These are phyloP conservation scores for Glomus cerebriforme DNA, from an alignment of 192 early-diverging fungal genomes.

Conservation along the genomic window DNA sequence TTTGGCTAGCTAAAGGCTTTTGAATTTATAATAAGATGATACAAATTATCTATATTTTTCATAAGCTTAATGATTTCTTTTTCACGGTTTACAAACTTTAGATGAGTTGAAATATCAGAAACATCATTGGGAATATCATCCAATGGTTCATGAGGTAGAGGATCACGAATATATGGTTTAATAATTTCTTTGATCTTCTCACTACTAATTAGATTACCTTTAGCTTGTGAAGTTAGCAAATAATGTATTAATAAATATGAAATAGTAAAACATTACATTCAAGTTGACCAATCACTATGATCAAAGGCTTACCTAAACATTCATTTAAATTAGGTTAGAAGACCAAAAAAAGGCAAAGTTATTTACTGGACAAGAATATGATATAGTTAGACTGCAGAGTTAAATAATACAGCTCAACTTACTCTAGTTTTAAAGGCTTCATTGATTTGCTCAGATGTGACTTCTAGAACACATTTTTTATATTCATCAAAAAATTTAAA, in stretches of 20 bases:
- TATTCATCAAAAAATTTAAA: no score
- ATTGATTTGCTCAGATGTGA: no score
- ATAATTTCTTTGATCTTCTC: neutral
- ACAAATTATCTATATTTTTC: neutral
- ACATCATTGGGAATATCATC: neutral
- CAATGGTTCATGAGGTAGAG: neutral
- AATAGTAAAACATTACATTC: neutral
- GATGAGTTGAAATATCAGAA: neutral
- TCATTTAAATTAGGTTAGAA: no score
- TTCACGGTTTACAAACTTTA: neutral
- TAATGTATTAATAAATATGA: neutral
- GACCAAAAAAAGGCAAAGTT: no score
- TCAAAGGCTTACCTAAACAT: no score
- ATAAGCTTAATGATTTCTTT: neutral
- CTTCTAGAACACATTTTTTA: no score
- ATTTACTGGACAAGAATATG: no score
- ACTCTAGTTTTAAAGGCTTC: no score
- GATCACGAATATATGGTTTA: neutral
- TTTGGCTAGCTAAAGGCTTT: neutral
- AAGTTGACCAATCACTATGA: no score
- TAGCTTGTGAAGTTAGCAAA: neutral
- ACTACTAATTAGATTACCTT: neutral
- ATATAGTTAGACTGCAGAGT: no score
- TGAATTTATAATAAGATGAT: neutral
- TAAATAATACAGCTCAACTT: no score